phyloP scores from a whole-genome alignment of 2,329 filamentous ascomycete genomes.

The Cladosporium colombiae region DNA sequence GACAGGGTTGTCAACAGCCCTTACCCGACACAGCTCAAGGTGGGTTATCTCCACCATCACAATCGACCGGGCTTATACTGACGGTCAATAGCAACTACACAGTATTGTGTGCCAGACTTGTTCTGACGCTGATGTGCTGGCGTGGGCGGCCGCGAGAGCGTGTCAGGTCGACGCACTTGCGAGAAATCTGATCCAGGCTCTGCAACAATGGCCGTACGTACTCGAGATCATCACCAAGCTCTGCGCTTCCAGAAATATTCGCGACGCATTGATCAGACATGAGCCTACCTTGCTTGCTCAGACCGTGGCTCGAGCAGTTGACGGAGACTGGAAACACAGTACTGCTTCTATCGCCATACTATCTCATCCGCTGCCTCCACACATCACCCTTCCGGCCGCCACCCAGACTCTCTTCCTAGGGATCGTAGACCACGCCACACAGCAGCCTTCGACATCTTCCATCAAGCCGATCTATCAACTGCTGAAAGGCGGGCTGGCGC shows the following conservation, averaged over 20 bases:
- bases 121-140: conserved; percentile 40
- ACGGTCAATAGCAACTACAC: conserved; percentile 38
- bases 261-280: conserved; percentile 35
- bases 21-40: conserved; percentile 39
- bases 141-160: conserved; percentile 51
- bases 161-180: conserved; percentile 52
- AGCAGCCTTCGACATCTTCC: conserved; percentile 28
- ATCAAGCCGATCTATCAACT: conserved; percentile 38
- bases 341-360: conserved; percentile 33
- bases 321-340: conserved; percentile 27
- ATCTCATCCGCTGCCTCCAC: conserved; percentile 32
- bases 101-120: conserved; percentile 36
- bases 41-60: conserved; percentile 18
- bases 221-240: conserved; percentile 53
- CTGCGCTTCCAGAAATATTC: conserved; percentile 34
- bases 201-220: conserved; percentile 54
- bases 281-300: conserved; percentile 36
- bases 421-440: conserved; percentile 34
- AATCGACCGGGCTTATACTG: background rate
- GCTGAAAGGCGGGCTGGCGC: conserved; percentile 35
- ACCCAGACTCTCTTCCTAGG: conserved; percentile 37
- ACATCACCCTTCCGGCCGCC: conserved; percentile 35
- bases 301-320: conserved; percentile 32
- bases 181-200: conserved; percentile 49
- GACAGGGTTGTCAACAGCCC: conserved; percentile 35